Evolutionary conservation across 495 filamentous ascomycete genomes (phyloP), one percentile per base, ranked within the genome.

Genomic region (Stereocaulon alpinum): DNA sequence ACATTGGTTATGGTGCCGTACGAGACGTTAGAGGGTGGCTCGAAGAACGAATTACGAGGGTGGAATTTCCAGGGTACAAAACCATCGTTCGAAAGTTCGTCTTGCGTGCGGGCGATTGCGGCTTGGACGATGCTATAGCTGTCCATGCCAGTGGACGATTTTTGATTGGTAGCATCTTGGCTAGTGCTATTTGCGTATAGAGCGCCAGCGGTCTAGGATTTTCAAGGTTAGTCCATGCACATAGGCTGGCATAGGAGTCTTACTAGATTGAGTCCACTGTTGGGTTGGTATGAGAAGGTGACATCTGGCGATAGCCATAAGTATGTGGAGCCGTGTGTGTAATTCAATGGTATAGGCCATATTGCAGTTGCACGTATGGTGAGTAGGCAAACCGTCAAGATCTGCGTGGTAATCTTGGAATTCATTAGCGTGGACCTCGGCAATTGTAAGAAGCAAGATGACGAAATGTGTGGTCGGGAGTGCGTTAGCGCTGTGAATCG

Each of bases 51-150:
- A 42, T 78, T 73, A 10, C 83, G 78, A 20, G 77, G 75, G 63
- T 87, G 77, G 58, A 91, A 81, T 72, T 83, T 88, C 88, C 88
- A 92, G 3, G 88, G 88, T 15, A 87, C 76, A 49, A 88, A 82
- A 60, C 40, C 29, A 20, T 63, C 61, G 11, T 55, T 59, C 27
- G 52, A 49, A 11, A 63, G 61, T 5, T 43, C 17, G 20, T 54
- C 11, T 20, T 30, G 14, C 20, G 61, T 53, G 42, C 50, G 56
- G 22, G 34, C 12, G 14, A 63, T 47, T 14, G 61, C 61, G 29
- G 40, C 50, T 15, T 63, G 14, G 22, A 63, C 9, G 12, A 57
- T 40, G 12, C 11, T 24, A 15, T 34, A 24, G 55, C 43, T 49
- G 4, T 37, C 45, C 15, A 29, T 10, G 10, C 29, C 9, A 27